Base-by-base conservation (phyloP, 306 rosid genomes). In the Mimosa pudica region DNA sequence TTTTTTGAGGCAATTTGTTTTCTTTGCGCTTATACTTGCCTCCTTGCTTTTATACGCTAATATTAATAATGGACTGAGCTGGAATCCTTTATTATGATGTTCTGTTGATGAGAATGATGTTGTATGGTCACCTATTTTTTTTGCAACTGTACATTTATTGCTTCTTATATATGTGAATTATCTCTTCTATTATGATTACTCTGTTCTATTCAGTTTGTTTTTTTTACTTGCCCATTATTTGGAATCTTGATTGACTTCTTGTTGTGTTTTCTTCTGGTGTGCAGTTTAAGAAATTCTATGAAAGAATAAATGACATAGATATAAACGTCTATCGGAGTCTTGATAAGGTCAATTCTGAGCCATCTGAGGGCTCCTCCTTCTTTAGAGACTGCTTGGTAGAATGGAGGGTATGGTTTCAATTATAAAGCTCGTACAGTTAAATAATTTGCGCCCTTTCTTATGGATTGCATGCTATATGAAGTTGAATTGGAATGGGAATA, bases 301-400 rank as follows among this genome's bases (percentile, higher is more conserved):
- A 94, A 76, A 91, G 91, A 79, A 71, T 91, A 51, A 86, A 82
- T 58, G 97, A 92, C 32, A 84, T 94, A 4, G 95, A 94, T 9
- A 84, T 94, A 60, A 87, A 91, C 76, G 97, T 91, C 7, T 92
- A 84, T 76, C 83, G 86, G 74, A 92, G 92, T 83, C 92, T 94
- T 45, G 88, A 88, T 11, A 83, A 81, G 82, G 77, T 92, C 42
- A 91, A 91, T 78, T 73, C 91, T 10, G 92, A 85, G 80, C 98
- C 98, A 3, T 84, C 93, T 0, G 95, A 88, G 75, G 97, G 97
- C 66, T 92, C 97, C 36, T 88, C 92, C 2, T 94, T 92, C 73
- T 89, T 94, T 80, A 87, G 91, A 64, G 98, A 94, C 70, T 91
- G 97, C 83, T 93, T 94, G 38, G 54, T 86, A 7, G 94, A 94